Base-by-base conservation (phyloP, 2,329 filamentous ascomycete genomes). In the Epichloe baconii region DNA sequence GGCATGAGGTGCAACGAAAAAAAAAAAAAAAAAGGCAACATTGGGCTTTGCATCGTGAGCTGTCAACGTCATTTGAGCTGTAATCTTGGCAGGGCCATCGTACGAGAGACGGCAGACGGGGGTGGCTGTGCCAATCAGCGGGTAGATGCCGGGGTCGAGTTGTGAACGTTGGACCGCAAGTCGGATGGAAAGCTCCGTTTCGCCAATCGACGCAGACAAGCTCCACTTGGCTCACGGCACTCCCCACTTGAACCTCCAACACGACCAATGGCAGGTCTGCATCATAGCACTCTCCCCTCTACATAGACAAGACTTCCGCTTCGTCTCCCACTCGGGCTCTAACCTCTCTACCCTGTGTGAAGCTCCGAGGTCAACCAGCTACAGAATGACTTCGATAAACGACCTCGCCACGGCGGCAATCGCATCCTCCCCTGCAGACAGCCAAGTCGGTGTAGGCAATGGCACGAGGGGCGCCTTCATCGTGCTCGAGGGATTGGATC, bases 401-500 rank as follows among this genome's bases (percentile, higher is more conserved):
- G 72, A 76, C 52, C 66, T 75, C 38, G 73, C 72, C 19, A 69
- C 69, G 19, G 73, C 71, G 47, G 73, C 72, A 36, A 73, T 72
- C 23, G 70, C 71, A 37, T 69, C 70, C 11, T 66, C 66, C 15
- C 15, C 37, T 8, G 10, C 15, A 15, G 37, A 15, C 3, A 17
- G 5, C 14, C 15, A 15, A n/a, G 37, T 7, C 5, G 12, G 14
- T 17, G 8, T 11, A 3, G 37, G 2, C 15, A 17, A 58, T 49
- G 62, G 4, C n/a, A 48, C 26, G 12, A 42, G 84, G 45, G 89
- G 89, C 45, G 80, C 83, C 12, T 78, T 96, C 35, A 79, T 95
- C 49, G 85, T 91, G 4, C 80, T 95, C 51, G 90, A 96, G 71
- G 90, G 90, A 2, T 75, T 96, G 55, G 90, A 96, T 62, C 81